Evolutionary conservation across 495 filamentous ascomycete species (phyloP), one percentile per base, ranked within the genome.

Genomic region (Hypoxylon rickii): DNA sequence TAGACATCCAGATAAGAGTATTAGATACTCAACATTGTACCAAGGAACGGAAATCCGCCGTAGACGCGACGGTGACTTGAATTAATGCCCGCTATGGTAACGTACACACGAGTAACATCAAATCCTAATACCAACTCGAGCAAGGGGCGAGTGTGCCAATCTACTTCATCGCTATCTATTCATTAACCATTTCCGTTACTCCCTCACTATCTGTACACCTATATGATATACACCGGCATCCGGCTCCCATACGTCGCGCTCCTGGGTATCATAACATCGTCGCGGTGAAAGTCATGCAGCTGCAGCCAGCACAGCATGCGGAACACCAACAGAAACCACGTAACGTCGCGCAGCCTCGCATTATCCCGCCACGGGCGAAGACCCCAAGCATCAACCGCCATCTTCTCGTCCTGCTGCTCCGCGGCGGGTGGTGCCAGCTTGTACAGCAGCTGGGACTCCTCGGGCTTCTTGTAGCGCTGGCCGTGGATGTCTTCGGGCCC

Each of bases 241-340:
- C 77, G 68, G 47, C 70, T 79, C 8, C 76, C 76, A 29, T 73
- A 46, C 24, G 77, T 56, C 62, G 75, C 75, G 49, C 72, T 74
- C 51, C 75, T 73, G n/a, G 76, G 58, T 6, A 77, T 67, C 66
- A 75, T 74, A 8, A 74, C 66, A 33, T 81, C 78, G 26, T 70
- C 64, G 19, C 71, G 73, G 58, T 80, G 63, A 32, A 81, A 81
- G 58, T 80, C 76, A 47, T 81, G 77, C 55, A 80, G 57, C 47
- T 74, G 56, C 4, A 81, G 55, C 78, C 78, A 80, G 60, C 76
- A 79, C 24, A 81, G 58, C 78, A 80, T 81, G 4, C 78, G 66
- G 45, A 79, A 76, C 0, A 79, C 66, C n/a, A 79, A 63, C 11
- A 70, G 67, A 42, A 75, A 75, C 77, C 77, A 80, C 24, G 77